Percentiles rank a stretch among this genome's conserved stretches.
phyloP scores from a whole-genome alignment of 2,329 filamentous ascomycete species.

The Daldinia sp. region DNA sequence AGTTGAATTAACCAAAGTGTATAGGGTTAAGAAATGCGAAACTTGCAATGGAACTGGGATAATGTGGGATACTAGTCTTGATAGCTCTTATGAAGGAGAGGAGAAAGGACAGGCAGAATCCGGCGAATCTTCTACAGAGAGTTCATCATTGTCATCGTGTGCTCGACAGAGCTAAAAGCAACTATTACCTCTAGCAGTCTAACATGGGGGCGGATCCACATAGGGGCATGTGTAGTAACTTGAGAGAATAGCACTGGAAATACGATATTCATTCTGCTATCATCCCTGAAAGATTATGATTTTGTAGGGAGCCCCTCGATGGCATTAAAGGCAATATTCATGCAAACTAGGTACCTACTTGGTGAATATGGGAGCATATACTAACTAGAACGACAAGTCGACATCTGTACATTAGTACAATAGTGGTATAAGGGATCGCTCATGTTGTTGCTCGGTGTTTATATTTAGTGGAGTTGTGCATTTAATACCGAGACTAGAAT shows the following conservation, averaged over 20 bases:
- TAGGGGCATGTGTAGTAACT: background rate
- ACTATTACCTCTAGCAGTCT: background rate
- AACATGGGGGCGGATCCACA: background rate
- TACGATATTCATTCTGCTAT: too few relatives aligned
- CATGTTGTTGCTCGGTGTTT: background rate
- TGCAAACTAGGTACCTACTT: too few relatives aligned
- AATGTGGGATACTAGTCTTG: constrained; percentile 24
- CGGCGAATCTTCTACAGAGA: constrained; percentile 21
- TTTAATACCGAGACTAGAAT: background rate
- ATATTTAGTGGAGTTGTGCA: background rate
- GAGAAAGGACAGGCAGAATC: constrained; percentile 13
- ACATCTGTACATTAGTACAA: too few relatives aligned
- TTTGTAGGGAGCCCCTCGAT: too few relatives aligned
- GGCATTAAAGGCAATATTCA: too few relatives aligned
- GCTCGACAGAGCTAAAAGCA: constrained; percentile 9
- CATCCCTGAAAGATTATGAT: too few relatives aligned
- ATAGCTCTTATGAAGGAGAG: constrained; percentile 16
- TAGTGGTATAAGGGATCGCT: too few relatives aligned
- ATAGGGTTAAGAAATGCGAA: constrained; percentile 26
- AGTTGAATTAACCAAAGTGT: background rate
- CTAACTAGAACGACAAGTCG: too few relatives aligned
- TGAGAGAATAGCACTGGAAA: background rate
- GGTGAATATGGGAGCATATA: too few relatives aligned
- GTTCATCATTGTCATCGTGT: constrained; percentile 29
- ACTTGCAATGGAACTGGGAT: constrained; percentile 27